A percentile compares a stretch with the other conserved stretches of the same genome.
phyloP scores from a whole-genome alignment of 1,284 basidiomycete genomes.

The Tremellales sp. region DNA sequence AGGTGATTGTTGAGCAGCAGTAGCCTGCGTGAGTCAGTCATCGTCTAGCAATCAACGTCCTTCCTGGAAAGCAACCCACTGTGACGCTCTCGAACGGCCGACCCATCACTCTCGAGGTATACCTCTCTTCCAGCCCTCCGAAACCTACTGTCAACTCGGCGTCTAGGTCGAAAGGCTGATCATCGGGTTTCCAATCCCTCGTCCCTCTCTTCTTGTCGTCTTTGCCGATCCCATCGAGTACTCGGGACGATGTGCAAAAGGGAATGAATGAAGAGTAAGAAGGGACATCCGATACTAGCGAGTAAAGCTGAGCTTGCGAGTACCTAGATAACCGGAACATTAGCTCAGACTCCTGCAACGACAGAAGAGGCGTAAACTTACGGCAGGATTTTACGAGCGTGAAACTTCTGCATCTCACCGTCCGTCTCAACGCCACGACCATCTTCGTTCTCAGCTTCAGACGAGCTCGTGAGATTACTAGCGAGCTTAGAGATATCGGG shows the following conservation, averaged over 20 bases:
- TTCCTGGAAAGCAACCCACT: slow-evolving; percentile 52
- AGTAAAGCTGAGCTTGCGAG: slow-evolving; percentile 71
- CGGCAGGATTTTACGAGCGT: slow-evolving; percentile 72
- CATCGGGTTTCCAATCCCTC: slow-evolving; percentile 34
- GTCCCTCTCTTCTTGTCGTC: slow-evolving; percentile 5
- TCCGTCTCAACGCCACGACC: slow-evolving; percentile 17
- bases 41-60: background rate
- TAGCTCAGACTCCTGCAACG: slow-evolving; percentile 1
- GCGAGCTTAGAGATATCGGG: slow-evolving; percentile 45
- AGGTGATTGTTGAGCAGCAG: slow-evolving; percentile 68
- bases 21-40: slow-evolving; percentile 52
- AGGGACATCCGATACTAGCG: slow-evolving; percentile 78
- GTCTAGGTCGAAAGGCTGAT: slow-evolving; percentile 58
- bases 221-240: slow-evolving; percentile 51
- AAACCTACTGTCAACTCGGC: slow-evolving; percentile 89
- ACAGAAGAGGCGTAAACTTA: slow-evolving; percentile 50
- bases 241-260: slow-evolving; percentile 74
- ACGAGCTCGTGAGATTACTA: slow-evolving; percentile 7
- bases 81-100: slow-evolving; percentile 69
- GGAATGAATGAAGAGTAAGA: slow-evolving; percentile 85
- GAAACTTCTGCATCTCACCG: slow-evolving; percentile 44
- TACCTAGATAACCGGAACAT: slow-evolving; percentile 52
- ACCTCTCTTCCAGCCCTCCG: slow-evolving; percentile 78
- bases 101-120: slow-evolving; percentile 79
- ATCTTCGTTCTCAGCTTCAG: slow-evolving; percentile 2